Conservation (phyloP, 345 rosid genomes). For the Dovyalis caffra region DNA sequence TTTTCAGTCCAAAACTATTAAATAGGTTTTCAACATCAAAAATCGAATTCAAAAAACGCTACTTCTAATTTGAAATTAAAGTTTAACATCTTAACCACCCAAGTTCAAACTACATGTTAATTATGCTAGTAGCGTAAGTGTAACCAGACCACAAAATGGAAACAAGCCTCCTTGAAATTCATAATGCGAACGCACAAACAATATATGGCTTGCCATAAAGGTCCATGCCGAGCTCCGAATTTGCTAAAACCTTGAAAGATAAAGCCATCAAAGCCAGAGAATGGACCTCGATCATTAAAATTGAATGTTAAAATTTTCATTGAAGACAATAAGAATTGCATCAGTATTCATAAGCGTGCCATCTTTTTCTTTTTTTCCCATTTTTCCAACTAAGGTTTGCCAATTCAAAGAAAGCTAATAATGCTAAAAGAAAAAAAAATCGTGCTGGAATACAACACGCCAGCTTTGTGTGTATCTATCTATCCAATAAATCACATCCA, state of each 20-base stretch:
- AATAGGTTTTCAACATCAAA: too few species aligned
- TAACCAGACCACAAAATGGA: too few species aligned
- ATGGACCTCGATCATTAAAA: neutral
- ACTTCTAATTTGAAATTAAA: too few species aligned
- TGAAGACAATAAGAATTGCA: neutral
- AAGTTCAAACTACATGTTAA: too few species aligned
- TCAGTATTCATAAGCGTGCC: neutral
- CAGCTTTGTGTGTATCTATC: neutral
- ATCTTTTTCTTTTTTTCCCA: neutral
- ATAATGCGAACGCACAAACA: neutral
- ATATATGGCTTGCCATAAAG: neutral
- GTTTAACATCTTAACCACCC: too few species aligned
- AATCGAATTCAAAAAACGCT: too few species aligned
- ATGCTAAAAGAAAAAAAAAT: neutral
- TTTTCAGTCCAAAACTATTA: too few species aligned
- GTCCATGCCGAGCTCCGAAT: neutral
- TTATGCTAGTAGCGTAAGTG: too few species aligned
- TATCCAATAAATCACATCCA: neutral
- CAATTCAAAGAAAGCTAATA: neutral
- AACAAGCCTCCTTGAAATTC: too few species aligned
- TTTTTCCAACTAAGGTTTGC: neutral
- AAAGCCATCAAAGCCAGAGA: neutral
- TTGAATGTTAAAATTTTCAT: neutral
- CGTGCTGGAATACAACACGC: neutral
- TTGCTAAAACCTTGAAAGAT: neutral